Base-by-base conservation (phyloP, 768 basidiomycete species). In the Phaeolepiota aurea region DNA sequence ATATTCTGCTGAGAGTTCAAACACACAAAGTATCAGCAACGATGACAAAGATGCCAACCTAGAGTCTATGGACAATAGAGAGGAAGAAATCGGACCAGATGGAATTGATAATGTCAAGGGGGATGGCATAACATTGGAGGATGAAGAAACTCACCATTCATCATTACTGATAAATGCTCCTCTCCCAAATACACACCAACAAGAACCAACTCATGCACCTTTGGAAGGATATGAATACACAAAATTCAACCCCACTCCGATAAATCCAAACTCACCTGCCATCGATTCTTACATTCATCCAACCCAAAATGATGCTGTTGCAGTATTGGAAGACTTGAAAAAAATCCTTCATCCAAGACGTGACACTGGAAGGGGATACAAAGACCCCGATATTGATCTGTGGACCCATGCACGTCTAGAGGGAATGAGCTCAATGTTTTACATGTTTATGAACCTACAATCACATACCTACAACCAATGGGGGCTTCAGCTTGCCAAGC, bases 181-280 rank as follows among this genome's bases (percentile, higher is more conserved):
- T 7, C n/a, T n/a, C n/a, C n/a, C n/a, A n/a, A n/a, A n/a, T n/a
- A n/a, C n/a, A n/a, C 25, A 28, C 25, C 25, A 7, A 31, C 14
- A 32, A 12, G n/a, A 9, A 31, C 14, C 28, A 2, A n/a, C 28
- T 13, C n/a, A 4, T 21, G 31, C 34, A 5, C 11, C 13, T 4
- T 13, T 38, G 22, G 40, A 40, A 15, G 45, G 45, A 21, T 25
- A 38, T 43, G 42, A 37, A 25, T 32, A 14, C 19, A 32, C 9
- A 31, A 37, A 7, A 36, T 36, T 5, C n/a, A 25, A 11, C 32
- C 25, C 36, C 10, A 40, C 13, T 15, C 47, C 15, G 74, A 77
- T 46, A 53, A 35, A 35, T 35, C 12, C 33, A n/a, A 9, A 14
- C 18, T 5, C 15, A n/a, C 15, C 33, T 7, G n/a, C 7, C 7